These are phyloP conservation scores for Colletotrichum gloeosporioides DNA, from an alignment of 2,329 filamentous ascomycete genomes.

Conservation along the genomic window DNA sequence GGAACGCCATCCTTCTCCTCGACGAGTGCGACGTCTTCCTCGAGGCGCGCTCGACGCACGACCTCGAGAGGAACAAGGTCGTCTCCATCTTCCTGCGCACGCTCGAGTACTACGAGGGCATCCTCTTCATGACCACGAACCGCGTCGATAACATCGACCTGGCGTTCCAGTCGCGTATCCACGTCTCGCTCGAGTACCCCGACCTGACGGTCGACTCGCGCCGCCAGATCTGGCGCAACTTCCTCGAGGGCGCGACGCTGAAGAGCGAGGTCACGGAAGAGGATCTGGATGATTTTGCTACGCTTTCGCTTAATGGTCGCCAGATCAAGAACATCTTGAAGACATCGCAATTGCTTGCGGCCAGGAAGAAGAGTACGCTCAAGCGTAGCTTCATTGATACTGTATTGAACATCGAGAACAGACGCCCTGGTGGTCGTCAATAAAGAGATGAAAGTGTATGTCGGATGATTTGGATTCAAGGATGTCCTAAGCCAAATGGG, in stretches of 20 bases:
- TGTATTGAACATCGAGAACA: conserved; percentile 15
- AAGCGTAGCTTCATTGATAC: conserved; percentile 19
- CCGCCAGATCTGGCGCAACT: conserved; percentile 43
- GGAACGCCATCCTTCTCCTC: conserved; percentile 45
- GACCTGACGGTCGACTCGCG: conserved; percentile 41
- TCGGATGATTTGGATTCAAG: neutral
- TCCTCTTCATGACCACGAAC: conserved; percentile 56
- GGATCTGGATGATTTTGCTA: conserved; percentile 38
- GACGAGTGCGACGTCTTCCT: conserved; percentile 51
- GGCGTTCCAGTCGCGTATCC: conserved; percentile 53
- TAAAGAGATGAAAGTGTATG: neutral
- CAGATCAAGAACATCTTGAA: conserved; percentile 56
- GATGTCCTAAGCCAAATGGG: neutral
- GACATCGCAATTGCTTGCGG: conserved; percentile 53
- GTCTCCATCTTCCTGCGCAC: conserved; percentile 45
- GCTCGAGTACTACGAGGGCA: conserved; percentile 54
- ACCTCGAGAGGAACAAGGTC: conserved; percentile 37
- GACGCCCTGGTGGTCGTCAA: neutral
- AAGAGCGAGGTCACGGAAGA: conserved; percentile 30
- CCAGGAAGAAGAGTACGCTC: conserved; percentile 28
- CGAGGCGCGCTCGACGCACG: conserved; percentile 37
- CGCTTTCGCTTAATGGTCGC: conserved; percentile 48
- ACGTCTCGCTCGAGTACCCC: conserved; percentile 53
- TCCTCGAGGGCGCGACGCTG: conserved; percentile 36
- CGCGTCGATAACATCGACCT: conserved; percentile 49